Conservation (phyloP, 169 alveolate species). For the Ichthyophthirius multifiliis region DNA sequence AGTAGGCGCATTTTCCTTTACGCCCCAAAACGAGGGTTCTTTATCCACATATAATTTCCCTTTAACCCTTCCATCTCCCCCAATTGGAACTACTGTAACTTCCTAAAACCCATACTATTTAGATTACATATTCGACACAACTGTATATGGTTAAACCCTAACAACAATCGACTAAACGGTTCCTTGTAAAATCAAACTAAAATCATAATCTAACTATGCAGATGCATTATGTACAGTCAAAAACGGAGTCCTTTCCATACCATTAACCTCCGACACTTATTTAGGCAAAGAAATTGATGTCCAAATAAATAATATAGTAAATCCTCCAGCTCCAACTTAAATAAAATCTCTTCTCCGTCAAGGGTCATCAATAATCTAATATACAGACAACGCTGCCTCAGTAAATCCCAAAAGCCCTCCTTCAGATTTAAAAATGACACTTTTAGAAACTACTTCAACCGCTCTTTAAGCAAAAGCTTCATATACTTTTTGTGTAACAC, state of each 20-base stretch:
- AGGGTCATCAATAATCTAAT: neutral
- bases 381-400: neutral
- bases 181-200: neutral
- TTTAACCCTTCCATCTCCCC: neutral
- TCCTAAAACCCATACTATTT: too few species aligned
- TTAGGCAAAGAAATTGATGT: neutral
- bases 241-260: neutral
- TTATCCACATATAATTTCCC: slow-evolving; percentile 11
- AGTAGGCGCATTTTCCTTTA: neutral
- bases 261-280: neutral
- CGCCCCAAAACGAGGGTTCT: slow-evolving; percentile 24
- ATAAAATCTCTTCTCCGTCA: neutral
- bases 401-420: neutral
- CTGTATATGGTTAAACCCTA: slow-evolving; percentile 1
- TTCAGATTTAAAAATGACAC: neutral
- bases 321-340: neutral
- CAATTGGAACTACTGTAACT: neutral
- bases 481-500: slow-evolving; percentile 23
- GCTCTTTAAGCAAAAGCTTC: slow-evolving; percentile 18
- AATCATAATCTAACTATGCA: too few species aligned
- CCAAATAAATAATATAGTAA: neutral
- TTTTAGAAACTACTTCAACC: slow-evolving; percentile 9
- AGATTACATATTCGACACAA: slow-evolving; percentile 12
- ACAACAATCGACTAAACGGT: slow-evolving; percentile 5
- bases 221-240: neutral